These are phyloP conservation scores for Colletotrichum chlorophyti DNA, from an alignment of 2,329 filamentous ascomycete species.

Conservation along the genomic window DNA sequence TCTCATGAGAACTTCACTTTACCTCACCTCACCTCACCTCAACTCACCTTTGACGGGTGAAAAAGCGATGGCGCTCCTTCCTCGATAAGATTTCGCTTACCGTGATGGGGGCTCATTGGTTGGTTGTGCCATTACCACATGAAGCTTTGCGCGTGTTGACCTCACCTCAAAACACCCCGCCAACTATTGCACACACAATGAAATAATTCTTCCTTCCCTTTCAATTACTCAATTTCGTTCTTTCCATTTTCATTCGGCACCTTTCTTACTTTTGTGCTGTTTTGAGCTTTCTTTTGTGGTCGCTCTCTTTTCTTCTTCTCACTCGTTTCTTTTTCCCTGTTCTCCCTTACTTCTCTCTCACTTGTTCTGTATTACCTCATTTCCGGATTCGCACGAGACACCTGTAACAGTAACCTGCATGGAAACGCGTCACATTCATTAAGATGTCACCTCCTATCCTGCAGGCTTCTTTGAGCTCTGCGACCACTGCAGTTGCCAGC, in stretches of 20 bases:
- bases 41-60: not conserved
- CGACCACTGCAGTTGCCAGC: constrained; percentile 10
- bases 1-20: not conserved
- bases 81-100: not conserved
- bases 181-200: not conserved
- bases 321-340: not conserved
- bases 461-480: constrained; percentile 17
- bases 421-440: too few relatives aligned
- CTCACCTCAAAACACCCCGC: too few relatives aligned
- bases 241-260: not conserved
- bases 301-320: not conserved
- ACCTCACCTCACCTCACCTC: too few relatives aligned
- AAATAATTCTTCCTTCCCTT: not conserved
- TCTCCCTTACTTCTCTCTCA: not conserved
- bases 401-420: not conserved
- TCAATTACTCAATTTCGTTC: not conserved
- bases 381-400: too few relatives aligned
- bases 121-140: not conserved
- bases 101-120: not conserved
- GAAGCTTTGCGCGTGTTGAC: not conserved
- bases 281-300: too few relatives aligned
- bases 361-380: not conserved
- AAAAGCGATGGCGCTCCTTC: not conserved
- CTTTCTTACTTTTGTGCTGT: too few relatives aligned
- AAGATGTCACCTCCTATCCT: constrained; percentile 7